Percentiles rank a stretch among this genome's conserved stretches.
Conservation (phyloP, 169 alveolate species). For the Plasmodium sp. region DNA sequence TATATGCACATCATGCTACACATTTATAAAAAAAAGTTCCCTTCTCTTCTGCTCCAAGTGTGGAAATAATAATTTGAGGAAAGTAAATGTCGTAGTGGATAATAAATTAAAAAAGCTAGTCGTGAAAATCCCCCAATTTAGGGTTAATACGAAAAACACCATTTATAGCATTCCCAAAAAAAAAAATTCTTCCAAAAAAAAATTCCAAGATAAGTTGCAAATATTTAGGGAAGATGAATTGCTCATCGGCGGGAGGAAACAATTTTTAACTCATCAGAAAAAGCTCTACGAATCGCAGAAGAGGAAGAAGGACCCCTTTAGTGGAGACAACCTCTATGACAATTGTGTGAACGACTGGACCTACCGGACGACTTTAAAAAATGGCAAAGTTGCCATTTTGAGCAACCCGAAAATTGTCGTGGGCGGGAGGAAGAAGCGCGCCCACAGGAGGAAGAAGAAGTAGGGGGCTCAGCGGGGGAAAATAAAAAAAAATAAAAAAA, state of each 20-base stretch:
- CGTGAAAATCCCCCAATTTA: constrained; percentile 59
- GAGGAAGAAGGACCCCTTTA: constrained; percentile 53
- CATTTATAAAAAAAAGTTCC: constrained; percentile 76
- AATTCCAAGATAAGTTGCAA: constrained; percentile 71
- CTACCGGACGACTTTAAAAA: constrained; percentile 61
- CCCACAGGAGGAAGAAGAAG: constrained; percentile 22
- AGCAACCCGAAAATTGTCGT: constrained; percentile 64
- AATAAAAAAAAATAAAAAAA: background rate
- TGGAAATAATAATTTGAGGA: constrained; percentile 91
- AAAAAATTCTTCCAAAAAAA: constrained; percentile 79
- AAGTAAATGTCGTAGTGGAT: constrained; percentile 85
- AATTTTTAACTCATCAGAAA: constrained; percentile 70
- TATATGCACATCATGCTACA: constrained; percentile 85
- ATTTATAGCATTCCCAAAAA: constrained; percentile 84
- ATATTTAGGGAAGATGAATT: constrained; percentile 88
- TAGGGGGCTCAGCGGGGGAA: background rate
- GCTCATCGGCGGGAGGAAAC: constrained; percentile 81
- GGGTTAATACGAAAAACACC: constrained; percentile 81
- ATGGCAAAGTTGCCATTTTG: constrained; percentile 53
- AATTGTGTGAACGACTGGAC: constrained; percentile 20
- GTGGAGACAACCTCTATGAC: constrained; percentile 22
- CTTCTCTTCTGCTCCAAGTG: constrained; percentile 90
- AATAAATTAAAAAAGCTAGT: constrained; percentile 76
- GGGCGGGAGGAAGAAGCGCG: constrained; percentile 32
- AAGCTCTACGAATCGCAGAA: constrained; percentile 68